These are phyloP conservation scores for Mycena amicta DNA, from an alignment of 768 basidiomycete genomes.

Conservation along the genomic window DNA sequence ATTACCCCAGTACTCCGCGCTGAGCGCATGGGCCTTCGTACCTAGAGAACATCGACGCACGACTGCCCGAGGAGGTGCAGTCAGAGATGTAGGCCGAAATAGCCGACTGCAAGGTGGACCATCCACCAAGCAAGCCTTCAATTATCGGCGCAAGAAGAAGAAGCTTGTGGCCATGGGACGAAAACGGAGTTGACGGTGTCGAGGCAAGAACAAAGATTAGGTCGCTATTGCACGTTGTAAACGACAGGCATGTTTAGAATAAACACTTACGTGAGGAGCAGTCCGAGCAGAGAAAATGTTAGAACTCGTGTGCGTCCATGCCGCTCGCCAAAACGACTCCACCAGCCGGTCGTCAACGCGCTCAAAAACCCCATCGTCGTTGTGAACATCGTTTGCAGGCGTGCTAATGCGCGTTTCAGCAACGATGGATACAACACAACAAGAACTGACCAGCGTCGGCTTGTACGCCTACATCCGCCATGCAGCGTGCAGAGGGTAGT, in stretches of 20 bases:
- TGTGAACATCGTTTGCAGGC: conserved; percentile 76
- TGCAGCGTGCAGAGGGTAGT: conserved; percentile 40
- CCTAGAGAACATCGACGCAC: conserved; percentile 72
- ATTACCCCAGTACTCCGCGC: too few relatives aligned
- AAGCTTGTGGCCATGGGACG: conserved; percentile 75
- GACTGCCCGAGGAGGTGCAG: conserved; percentile 80
- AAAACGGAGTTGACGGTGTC: conserved; percentile 62
- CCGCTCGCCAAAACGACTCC: conserved; percentile 83
- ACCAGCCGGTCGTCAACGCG: conserved; percentile 86
- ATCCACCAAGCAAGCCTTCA: conserved; percentile 85
- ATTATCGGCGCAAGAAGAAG: conserved; percentile 79
- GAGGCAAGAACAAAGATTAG: conserved; percentile 84
- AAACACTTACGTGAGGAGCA: conserved; percentile 40
- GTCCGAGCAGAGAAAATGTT: conserved; percentile 66
- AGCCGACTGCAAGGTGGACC: conserved; percentile 74
- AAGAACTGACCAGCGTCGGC: conserved; percentile 28
- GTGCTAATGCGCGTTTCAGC: conserved; percentile 44
- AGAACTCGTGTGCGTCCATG: conserved; percentile 81
- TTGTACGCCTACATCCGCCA: conserved; percentile 61
- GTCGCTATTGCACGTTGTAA: conserved; percentile 64
- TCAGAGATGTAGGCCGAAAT: conserved; percentile 85
- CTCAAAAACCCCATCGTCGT: conserved; percentile 79
- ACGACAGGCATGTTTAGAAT: too few relatives aligned
- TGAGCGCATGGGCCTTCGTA: too few relatives aligned
- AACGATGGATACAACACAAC: neutral